Percentiles rank a stretch among this genome's conserved stretches.
phyloP scores from a whole-genome alignment of 139 green algal genomes.

The Klebsormidium nitens region DNA sequence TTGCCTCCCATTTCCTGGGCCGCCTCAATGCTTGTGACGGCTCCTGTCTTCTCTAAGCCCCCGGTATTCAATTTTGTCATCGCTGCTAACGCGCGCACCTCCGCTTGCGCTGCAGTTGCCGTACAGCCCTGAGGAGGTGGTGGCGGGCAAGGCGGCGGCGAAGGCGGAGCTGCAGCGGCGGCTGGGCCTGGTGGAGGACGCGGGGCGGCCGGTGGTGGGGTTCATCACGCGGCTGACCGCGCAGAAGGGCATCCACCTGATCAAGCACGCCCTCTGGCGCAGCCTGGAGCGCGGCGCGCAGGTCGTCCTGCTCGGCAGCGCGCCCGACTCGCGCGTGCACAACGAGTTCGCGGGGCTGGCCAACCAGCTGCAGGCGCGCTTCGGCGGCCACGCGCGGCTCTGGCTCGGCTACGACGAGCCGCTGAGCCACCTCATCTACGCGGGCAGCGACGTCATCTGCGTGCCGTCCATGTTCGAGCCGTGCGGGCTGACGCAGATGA shows the following conservation, averaged over 20 bases:
- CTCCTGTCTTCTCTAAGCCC: too few species aligned
- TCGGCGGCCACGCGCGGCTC: constrained; percentile 27
- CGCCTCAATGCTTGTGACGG: too few species aligned
- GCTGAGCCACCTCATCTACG: constrained; percentile 55
- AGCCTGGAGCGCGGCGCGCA: constrained; percentile 44
- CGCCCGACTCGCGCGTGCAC: constrained; percentile 46
- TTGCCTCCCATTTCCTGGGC: too few species aligned
- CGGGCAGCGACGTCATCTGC: constrained; percentile 45
- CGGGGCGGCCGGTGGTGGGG: constrained; percentile 43
- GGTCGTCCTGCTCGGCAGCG: constrained; percentile 47
- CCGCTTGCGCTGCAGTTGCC: too few species aligned
- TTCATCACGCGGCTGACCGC: constrained; percentile 47
- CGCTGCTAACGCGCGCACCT: too few species aligned
- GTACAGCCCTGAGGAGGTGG: constrained; percentile 10
- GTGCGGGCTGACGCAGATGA: constrained; percentile 54
- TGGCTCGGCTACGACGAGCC: constrained; percentile 52
- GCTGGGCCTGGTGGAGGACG: constrained; percentile 42
- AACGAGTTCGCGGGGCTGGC: constrained; percentile 45
- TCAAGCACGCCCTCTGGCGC: constrained; percentile 43
- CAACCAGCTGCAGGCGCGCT: constrained; percentile 28
- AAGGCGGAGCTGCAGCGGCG: constrained; percentile 22
- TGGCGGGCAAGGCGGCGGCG: constrained; percentile 55
- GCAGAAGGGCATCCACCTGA: constrained; percentile 55
- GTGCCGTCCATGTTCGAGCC: constrained; percentile 53
- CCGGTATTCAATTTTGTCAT: too few species aligned